Evolutionary conservation across 2,329 filamentous ascomycete genomes (phyloP).

Genomic region (Exophiala lecanii-corni): DNA sequence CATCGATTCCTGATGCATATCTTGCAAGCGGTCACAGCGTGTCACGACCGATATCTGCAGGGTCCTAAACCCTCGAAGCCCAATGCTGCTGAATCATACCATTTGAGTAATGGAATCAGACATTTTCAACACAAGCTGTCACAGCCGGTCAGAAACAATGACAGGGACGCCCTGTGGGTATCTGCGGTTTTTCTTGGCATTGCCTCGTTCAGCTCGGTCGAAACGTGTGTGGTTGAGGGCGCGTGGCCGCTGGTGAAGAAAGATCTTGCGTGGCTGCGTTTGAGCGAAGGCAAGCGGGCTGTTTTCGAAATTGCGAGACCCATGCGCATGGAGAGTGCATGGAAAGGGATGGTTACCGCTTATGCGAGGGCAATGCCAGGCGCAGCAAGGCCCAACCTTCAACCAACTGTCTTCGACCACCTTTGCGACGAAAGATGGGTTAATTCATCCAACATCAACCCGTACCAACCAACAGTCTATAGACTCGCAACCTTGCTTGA

Average conservation of each 20-base stretch:
- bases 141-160: conserved; percentile 7
- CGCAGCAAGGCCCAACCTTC: background rate
- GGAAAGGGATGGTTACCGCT: conserved; percentile 2
- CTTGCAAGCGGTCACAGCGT: conserved; percentile 48
- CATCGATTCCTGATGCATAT: conserved; percentile 53
- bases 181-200: conserved; percentile 40
- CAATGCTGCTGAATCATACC: conserved; percentile 40
- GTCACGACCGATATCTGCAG: conserved; percentile 48
- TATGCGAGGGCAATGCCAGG: conserved; percentile 1
- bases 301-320: conserved; percentile 52
- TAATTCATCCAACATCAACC: conserved; percentile 23
- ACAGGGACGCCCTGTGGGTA: conserved; percentile 16
- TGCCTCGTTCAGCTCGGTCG: conserved; percentile 38
- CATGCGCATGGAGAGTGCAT: conserved; percentile 42
- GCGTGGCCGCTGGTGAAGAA: conserved; percentile 54
- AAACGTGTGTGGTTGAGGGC: conserved; percentile 39
- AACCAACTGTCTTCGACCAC: conserved; percentile 16
- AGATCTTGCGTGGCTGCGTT: conserved; percentile 56
- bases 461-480: conserved; percentile 35
- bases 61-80: conserved; percentile 12
- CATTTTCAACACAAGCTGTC: conserved; percentile 13
- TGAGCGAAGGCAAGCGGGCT: conserved; percentile 53
- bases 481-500: conserved; percentile 33
- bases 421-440: conserved; percentile 7
- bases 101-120: conserved; percentile 36